Base-by-base conservation (phyloP, 2,329 filamentous ascomycete genomes). In the Conoideocrella luteorostrata region DNA sequence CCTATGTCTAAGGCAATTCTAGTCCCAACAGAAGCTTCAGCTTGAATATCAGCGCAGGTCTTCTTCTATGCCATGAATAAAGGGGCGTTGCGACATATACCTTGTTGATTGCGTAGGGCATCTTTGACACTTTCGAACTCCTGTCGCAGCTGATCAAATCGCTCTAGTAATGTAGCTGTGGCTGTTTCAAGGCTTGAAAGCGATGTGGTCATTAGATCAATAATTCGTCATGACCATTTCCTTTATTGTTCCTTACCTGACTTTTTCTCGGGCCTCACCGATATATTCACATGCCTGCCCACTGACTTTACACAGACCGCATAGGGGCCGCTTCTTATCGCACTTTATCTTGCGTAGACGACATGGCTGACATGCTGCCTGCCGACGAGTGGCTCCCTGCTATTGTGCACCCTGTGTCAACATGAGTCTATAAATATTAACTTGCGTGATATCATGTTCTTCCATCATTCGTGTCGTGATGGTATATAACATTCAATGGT, bases 251-350 rank as follows among this genome's bases (percentile, higher is more conserved):
- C n/a, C n/a, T 28, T 36, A 50, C 51, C 48, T 52, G 12, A 53
- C 12, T 29, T 52, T 53, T 11, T 52, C 51, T 7, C 13, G 29
- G 4, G 26, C 30, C 11, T 53, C 51, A 7, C 42, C 46, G 10
- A 52, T 10, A 20, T 53, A 52, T 39, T 49, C 49, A 46, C 51
- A 53, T n/a, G 35, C 13, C 4, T 49, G 48, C 11, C 50, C 50
- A 22, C 48, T 47, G 20, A 37, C 23, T 21, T 37, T 30, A 18
- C 51, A 52, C 7, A 53, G 30, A 6, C 43, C 45, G 26, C 51
- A 51, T 12, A 45, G 29, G 7, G 51, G 50, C 18, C 50, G 42
- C 43, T 49, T 44, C 34, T 53, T 52, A 33, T 53, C 51, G 47
- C n/a, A 33, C 23, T 39, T 39, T 11, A 39, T 18, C 26, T 40